Evolutionary conservation across 805 yeast species (phyloP).

Genomic region (Starmerella floris): DNA sequence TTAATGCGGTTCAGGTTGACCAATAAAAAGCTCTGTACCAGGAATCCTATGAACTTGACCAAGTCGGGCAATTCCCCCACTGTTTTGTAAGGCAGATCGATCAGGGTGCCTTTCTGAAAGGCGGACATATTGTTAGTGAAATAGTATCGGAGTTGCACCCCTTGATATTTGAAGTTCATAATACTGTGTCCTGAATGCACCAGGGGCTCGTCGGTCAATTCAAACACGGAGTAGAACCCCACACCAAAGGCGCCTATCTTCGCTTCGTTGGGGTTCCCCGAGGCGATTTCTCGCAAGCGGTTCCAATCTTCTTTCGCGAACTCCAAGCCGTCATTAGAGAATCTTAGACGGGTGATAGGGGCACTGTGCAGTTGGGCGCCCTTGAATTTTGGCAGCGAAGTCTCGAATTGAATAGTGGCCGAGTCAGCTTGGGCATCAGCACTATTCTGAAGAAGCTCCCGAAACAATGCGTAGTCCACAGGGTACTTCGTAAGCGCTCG

Average conservation of each 20-base stretch:
- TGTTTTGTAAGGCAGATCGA: constrained; percentile 29
- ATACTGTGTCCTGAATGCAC: constrained; percentile 35
- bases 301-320: constrained; percentile 31
- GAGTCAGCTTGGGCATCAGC: constrained; percentile 31
- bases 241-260: constrained; percentile 35
- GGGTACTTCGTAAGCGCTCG: constrained; percentile 33
- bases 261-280: constrained; percentile 33
- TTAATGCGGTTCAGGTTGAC: constrained; percentile 23
- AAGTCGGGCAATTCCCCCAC: constrained; percentile 26
- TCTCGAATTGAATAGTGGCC: constrained; percentile 25
- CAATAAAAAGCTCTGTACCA: constrained; percentile 30
- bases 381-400: constrained; percentile 11
- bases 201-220: constrained; percentile 68
- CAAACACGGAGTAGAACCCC: constrained; percentile 58
- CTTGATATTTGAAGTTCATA: constrained; percentile 29
- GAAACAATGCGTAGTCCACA: constrained; percentile 31
- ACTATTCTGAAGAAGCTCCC: constrained; percentile 32
- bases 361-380: constrained; percentile 21
- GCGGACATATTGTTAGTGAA: constrained; percentile 18
- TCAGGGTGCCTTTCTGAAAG: constrained; percentile 26
- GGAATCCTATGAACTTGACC: constrained; percentile 27
- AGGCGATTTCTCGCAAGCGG: constrained; percentile 31
- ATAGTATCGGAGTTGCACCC: constrained; percentile 29
- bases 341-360: constrained; percentile 22
- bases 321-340: constrained; percentile 27